These are phyloP conservation scores for Cudoniella acicularis DNA, from an alignment of 495 filamentous ascomycete species.

Conservation along the genomic window DNA sequence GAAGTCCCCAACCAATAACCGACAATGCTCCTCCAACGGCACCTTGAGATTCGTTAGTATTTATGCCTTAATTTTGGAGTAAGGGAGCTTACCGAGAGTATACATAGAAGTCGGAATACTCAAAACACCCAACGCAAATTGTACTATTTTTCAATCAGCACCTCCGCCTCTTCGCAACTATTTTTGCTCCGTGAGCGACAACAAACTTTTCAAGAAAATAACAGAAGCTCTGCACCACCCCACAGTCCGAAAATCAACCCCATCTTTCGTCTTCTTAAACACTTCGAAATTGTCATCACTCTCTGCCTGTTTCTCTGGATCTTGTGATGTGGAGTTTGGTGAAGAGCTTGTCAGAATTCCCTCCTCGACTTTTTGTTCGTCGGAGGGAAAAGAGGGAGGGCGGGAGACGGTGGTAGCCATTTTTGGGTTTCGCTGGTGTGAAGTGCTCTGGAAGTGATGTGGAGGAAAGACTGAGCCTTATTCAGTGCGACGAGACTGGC, in stretches of 20 bases:
- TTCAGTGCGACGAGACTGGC: too few species aligned
- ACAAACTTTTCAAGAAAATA: conserved; percentile 45
- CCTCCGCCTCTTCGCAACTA: neutral
- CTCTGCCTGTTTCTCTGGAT: neutral
- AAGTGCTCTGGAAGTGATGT: too few species aligned
- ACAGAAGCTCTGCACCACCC: conserved; percentile 47
- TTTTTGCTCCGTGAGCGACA: too few species aligned
- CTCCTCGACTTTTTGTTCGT: neutral
- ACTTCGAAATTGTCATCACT: conserved; percentile 35
- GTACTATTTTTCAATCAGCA: conserved; percentile 19
- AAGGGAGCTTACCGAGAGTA: conserved; percentile 12
- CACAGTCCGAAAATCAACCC: conserved; percentile 51
- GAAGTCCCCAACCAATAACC: conserved; percentile 33
- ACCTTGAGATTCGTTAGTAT: conserved; percentile 9
- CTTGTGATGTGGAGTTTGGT: neutral
- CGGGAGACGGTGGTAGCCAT: too few species aligned
- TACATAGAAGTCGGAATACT: conserved; percentile 32
- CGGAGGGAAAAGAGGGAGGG: too few species aligned
- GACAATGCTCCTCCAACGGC: conserved; percentile 35
- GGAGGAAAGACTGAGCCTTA: too few species aligned
- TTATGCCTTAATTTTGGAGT: neutral
- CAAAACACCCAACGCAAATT: conserved; percentile 41
- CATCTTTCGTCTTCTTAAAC: conserved; percentile 43
- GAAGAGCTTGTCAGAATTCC: neutral
- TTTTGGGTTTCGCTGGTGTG: too few species aligned